These are phyloP conservation scores for Beta lomatogona DNA, from an alignment of 179 eudicot species.

Conservation along the genomic window DNA sequence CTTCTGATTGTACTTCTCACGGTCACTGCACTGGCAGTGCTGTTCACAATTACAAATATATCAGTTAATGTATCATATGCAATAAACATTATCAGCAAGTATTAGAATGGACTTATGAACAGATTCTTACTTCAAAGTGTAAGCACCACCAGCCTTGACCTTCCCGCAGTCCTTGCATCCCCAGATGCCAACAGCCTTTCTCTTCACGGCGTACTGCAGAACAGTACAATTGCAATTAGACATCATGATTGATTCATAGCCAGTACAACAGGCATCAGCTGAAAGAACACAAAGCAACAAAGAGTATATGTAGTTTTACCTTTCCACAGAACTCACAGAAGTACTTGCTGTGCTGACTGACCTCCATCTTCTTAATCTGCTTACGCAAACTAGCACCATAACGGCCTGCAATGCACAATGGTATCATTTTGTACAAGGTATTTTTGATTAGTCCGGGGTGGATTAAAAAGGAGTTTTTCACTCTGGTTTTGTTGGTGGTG, in stretches of 20 bases:
- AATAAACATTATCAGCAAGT: neutral
- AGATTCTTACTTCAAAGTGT: constrained; percentile 58
- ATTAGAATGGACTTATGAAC: neutral
- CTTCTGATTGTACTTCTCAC: constrained; percentile 84
- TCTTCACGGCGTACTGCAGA: constrained; percentile 64
- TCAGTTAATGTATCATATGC: neutral
- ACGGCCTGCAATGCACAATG: constrained; percentile 41
- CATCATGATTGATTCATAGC: neutral
- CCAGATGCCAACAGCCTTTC: constrained; percentile 70
- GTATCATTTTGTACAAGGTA: neutral
- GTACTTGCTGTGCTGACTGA: constrained; percentile 73
- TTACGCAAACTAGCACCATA: constrained; percentile 78
- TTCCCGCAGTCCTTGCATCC: constrained; percentile 77
- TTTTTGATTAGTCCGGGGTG: too few relatives aligned
- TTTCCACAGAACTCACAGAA: constrained; percentile 78
- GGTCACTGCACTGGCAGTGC: constrained; percentile 86
- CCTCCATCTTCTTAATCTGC: constrained; percentile 81
- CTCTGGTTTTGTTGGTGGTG: too few relatives aligned
- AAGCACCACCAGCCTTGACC: constrained; percentile 75
- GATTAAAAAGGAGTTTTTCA: too few relatives aligned
- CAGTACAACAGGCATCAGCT: neutral
- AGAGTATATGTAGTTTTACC: constrained; percentile 26
- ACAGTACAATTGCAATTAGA: neutral
- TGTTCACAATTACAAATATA: constrained; percentile 22
- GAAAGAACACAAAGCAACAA: too few relatives aligned